phyloP scores from a whole-genome alignment of 169 alveolate genomes.

The Eimeria zaria region DNA sequence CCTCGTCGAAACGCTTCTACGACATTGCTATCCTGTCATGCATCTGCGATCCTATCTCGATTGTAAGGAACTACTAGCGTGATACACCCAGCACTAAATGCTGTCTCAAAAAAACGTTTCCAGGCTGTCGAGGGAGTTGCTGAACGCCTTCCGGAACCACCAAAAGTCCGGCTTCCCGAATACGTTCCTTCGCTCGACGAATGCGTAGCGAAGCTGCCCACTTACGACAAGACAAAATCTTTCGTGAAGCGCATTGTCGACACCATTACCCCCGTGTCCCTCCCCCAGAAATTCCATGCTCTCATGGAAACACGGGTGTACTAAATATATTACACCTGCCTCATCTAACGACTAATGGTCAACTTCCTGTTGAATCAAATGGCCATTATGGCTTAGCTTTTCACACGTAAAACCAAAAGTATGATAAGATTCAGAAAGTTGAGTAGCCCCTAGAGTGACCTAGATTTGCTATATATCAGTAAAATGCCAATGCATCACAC shows the following conservation, averaged over 20 bases:
- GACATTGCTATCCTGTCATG: slow-evolving; percentile 67
- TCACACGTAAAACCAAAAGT: background rate
- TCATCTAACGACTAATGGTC: background rate
- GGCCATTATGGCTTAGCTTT: slow-evolving; percentile 52
- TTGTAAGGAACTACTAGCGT: slow-evolving; percentile 7
- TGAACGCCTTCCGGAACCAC: slow-evolving; percentile 72
- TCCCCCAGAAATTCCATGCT: slow-evolving; percentile 53
- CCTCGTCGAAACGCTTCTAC: slow-evolving; percentile 73
- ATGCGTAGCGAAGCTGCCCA: slow-evolving; percentile 77
- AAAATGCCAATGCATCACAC: background rate
- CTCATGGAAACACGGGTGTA: slow-evolving; percentile 77
- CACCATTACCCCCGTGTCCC: slow-evolving; percentile 55
- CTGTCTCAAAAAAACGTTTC: background rate
- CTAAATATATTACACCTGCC: slow-evolving; percentile 23
- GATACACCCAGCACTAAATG: background rate
- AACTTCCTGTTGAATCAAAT: slow-evolving; percentile 7
- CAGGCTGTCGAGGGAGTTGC: slow-evolving; percentile 74
- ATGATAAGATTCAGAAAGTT: background rate
- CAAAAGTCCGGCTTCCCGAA: slow-evolving; percentile 41
- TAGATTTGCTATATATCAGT: background rate
- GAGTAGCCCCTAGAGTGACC: background rate
- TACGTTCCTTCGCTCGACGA: slow-evolving; percentile 57
- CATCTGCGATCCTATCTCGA: slow-evolving; percentile 70
- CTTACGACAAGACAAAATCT: slow-evolving; percentile 59
- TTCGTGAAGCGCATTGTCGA: slow-evolving; percentile 59